Evolutionary conservation across 345 rosid species (phyloP), one percentile per base, ranked within the genome.

Genomic region (Luvunga scandens): DNA sequence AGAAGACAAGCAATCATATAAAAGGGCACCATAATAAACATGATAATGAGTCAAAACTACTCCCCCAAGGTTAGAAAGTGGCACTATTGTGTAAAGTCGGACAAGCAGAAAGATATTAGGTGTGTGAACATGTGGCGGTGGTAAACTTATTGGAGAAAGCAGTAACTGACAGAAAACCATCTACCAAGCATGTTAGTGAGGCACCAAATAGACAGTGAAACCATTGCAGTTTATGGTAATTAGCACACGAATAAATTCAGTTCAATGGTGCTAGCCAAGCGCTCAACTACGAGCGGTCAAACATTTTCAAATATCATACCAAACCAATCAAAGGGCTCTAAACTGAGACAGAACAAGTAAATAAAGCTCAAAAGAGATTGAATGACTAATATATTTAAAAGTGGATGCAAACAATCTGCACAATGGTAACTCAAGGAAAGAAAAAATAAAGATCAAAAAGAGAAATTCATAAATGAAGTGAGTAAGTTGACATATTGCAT

Each of bases 401-500:
- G n/a, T 0, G 24, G n/a, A 33, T 8, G 6, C 66, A 12, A 14
- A 38, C 24, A 31, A 73, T 59, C 4, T 38, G 55, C 36, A 60
- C 53, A 6, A 59, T 60, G 19, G 6, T 38, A 25, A 57, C n/a
- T 13, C 28, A n/a, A 59, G 42, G 66, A 36, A 2, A 16, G 31
- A n/a, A 66, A 6, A 28, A 22, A 21, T 16, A 66, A n/a, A 53
- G 42, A 67, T 64, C 27, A 56, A 71, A 24, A 16, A 62, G 24
- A 42, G 21, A 62, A 21, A 48, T 60, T 61, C 21, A 74, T 42
- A 25, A 39, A 60, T 38, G 64, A 73, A 73, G 55, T 53, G 7
- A 27, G 30, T 30, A 70, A 75, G 66, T 63, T 67, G 25, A 71
- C 16, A 56, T 18, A 53, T 16, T 22, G 42, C 90, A 67, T 93